Base-by-base conservation (phyloP, 495 filamentous ascomycete genomes). In the Tuber calosporum region DNA sequence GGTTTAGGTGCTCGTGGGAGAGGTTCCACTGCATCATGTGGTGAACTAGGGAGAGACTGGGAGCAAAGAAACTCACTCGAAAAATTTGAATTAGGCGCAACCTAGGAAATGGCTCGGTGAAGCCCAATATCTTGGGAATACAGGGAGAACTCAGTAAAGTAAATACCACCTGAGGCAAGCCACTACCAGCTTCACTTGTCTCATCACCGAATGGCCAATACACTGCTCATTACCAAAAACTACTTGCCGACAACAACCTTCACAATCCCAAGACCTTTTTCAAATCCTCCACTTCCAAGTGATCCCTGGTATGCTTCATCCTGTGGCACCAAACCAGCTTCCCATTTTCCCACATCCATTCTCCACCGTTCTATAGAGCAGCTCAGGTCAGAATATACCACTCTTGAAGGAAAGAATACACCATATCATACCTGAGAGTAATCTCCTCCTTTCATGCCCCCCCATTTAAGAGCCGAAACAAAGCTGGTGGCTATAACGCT, bases 271-370 rank as follows among this genome's bases (percentile, higher is more conserved):
- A 39, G n/a, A 66, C 39, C 30, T 38, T 26, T 13, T 53, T 73
- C 19, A 94, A 72, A 72, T 89, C 87, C 1, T 85, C 80, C 0
- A 95, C 83, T 85, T 93, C 92, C 1, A 87, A 86, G 78, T 97
- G 93, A 78, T 93, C 92, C 58, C 93, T 81, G 38, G 91, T 93
- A 70, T 87, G 91, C 77, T 84, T 84, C 92, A 97, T 97, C 4
- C 93, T 86, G 82, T 93, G 91, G 78, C 90, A 93, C 93, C 93
- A 96, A 2, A 91, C 87, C 66, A 83, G 81, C 80, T 89, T 90
- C 62, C 87, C 86, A 77, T 86, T 83, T 8, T 79, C 78, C 67
- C 79, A 94, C 62, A 96, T 73, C 77, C 96, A 93, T 82, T 97
- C 93, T 0, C 92, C 93, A 3, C 93, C 93, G 34, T 92, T 88